Conservation (phyloP, 1,284 basidiomycete species). For the Fomitopsis schrenkii region DNA sequence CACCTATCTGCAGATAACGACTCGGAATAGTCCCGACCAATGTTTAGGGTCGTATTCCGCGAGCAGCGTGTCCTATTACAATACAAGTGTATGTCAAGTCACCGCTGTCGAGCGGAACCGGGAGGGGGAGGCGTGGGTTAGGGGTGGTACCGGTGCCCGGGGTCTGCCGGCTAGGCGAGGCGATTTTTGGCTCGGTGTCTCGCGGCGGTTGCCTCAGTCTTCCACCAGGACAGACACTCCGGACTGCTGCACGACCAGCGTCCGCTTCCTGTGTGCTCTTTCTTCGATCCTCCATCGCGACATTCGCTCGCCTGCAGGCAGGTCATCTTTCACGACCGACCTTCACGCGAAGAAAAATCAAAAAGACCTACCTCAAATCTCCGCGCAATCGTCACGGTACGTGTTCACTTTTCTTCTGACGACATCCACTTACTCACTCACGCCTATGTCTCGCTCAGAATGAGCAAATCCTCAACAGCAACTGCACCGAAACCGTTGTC, state of each 20-base stretch:
- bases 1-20: too few relatives aligned
- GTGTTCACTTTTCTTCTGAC: conserved; percentile 34
- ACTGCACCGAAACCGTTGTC: conserved; percentile 65
- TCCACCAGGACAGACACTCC: conserved; percentile 31
- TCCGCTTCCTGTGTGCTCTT: conserved; percentile 21
- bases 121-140: background rate
- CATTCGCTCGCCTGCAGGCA: conserved; percentile 80
- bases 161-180: conserved; percentile 17
- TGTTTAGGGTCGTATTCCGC: background rate
- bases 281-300: conserved; percentile 29
- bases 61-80: background rate
- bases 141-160: conserved; percentile 13
- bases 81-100: background rate
- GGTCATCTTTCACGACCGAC: conserved; percentile 81
- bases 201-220: conserved; percentile 26
- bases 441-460: conserved; percentile 42
- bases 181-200: conserved; percentile 30
- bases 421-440: conserved; percentile 1
- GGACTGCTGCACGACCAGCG: conserved; percentile 32
- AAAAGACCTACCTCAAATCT: conserved; percentile 37
- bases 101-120: background rate
- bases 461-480: conserved; percentile 80
- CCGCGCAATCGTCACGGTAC: conserved; percentile 45
- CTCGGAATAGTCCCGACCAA: background rate
- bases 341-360: conserved; percentile 51